Evolutionary conservation across 768 basidiomycete species (phyloP).

Genomic region (Phylloporus rhodoxanthus): DNA sequence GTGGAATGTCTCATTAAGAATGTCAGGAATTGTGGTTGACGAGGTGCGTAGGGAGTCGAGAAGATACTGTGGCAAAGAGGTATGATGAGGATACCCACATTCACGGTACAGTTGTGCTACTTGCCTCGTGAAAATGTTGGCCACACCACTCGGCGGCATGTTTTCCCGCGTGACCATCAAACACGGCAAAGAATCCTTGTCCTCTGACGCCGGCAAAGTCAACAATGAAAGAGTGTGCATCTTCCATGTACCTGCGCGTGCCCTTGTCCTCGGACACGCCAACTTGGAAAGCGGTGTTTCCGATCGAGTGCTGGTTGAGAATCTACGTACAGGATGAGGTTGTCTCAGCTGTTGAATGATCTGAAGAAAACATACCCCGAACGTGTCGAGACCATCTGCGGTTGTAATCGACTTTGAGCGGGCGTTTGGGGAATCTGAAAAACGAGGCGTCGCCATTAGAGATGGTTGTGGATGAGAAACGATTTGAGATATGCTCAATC

Average conservation of each 20-base stretch:
- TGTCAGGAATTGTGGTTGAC: constrained; percentile 65
- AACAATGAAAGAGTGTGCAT: constrained; percentile 92
- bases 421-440: constrained; percentile 66
- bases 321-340: constrained; percentile 16
- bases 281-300: constrained; percentile 58
- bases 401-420: constrained; percentile 76
- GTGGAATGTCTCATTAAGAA: constrained; percentile 93
- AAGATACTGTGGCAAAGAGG: constrained; percentile 42
- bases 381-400: constrained; percentile 68
- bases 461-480: constrained; percentile 12
- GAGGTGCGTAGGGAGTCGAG: constrained; percentile 64
- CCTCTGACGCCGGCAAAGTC: constrained; percentile 89
- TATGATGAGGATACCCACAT: constrained; percentile 6
- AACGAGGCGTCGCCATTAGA: constrained; percentile 27
- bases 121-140: constrained; percentile 86
- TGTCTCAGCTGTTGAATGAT: neutral
- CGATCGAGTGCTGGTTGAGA: constrained; percentile 58
- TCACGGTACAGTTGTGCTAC: neutral
- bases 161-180: constrained; percentile 98
- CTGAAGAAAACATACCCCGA: constrained; percentile 52
- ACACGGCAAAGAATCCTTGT: constrained; percentile 97
- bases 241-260: constrained; percentile 91
- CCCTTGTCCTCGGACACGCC: constrained; percentile 82
- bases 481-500: constrained; percentile 1
- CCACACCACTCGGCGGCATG: constrained; percentile 99